Evolutionary conservation across 805 yeast genomes (phyloP), one percentile per base, ranked within the genome.

Genomic region (Hanseniaspora thailandica): DNA sequence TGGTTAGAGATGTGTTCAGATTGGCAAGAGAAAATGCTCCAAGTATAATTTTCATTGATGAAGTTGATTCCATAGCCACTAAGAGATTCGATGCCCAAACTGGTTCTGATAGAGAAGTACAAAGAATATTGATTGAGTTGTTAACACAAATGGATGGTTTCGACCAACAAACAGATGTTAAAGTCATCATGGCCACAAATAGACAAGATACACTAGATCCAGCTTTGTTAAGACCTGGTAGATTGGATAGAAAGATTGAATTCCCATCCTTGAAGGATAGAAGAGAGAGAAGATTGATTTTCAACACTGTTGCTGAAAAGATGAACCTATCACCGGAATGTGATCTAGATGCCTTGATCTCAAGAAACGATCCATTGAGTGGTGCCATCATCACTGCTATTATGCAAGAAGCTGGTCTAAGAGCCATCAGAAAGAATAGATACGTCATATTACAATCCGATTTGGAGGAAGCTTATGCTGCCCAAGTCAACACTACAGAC

Each of bases 181-280:
- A 93, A 73, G 97, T 93, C 35, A 93, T 93, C 58, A 93, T 93
- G 99, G 98, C 99, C 40, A 93, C 99, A 12, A 93, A 93, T 71
- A 84, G 99, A 72, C 96, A 96, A n/a, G 99, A 93, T 66, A 93
- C 98, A 2, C 78, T 93, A 61, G 99, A 93, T 70, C 99, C 99
- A 4, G 99, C 99, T 12, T 75, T 93, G 61, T 78, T 93, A 68
- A 85, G 99, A 73, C 97, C 98, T 19, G 99, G 99, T 60, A 85
- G 99, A 73, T 77, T 93, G 67, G 99, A 93, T 70, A 80, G 99
- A 69, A 94, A 94, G 70, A 94, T 93, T 61, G 98, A 93, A 70
- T 94, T 93, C 70, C 99, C 99, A 48, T 81, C 87, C 20, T 75
- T 93, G 68, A 85, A 94, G 64, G 99, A 93, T 67, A 82, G 99